Evolutionary conservation across 2,329 filamentous ascomycete genomes (phyloP).

Genomic region (Allantophomopsis cytisporea): DNA sequence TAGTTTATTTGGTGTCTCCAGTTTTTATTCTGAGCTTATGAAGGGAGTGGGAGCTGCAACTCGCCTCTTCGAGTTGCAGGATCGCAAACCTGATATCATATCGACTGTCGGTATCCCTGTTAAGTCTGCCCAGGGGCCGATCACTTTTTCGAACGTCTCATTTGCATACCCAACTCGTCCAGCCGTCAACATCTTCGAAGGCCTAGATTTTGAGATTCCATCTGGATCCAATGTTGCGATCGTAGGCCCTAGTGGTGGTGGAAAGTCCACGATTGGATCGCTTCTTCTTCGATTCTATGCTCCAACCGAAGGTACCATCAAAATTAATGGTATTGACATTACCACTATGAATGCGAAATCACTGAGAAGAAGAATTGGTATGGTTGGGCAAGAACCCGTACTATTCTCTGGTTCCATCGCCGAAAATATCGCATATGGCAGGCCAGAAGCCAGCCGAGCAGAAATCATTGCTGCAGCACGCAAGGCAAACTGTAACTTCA

Average conservation of each 20-base stretch:
- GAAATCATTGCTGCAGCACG: slow-evolving; percentile 81
- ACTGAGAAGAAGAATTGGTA: slow-evolving; percentile 78
- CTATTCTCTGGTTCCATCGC: slow-evolving; percentile 77
- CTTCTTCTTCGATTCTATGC: slow-evolving; percentile 85
- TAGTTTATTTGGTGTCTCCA: slow-evolving; percentile 84
- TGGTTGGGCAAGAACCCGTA: slow-evolving; percentile 92
- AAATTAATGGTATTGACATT: slow-evolving; percentile 76
- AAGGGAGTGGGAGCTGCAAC: slow-evolving; percentile 97
- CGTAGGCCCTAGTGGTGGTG: slow-evolving; percentile 88
- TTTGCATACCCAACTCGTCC: slow-evolving; percentile 93
- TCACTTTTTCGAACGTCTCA: slow-evolving; percentile 71
- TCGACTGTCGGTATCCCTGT: slow-evolving; percentile 73
- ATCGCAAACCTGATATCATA: slow-evolving; percentile 75
- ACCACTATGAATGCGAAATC: slow-evolving; percentile 85
- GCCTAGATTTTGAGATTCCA: slow-evolving; percentile 80
- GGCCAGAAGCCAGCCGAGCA: slow-evolving; percentile 59
- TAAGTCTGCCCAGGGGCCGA: slow-evolving; percentile 72
- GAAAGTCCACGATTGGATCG: slow-evolving; percentile 93
- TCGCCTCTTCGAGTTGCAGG: slow-evolving; percentile 88
- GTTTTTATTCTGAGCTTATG: slow-evolving; percentile 98
- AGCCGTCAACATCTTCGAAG: slow-evolving; percentile 81
- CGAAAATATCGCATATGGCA: slow-evolving; percentile 86
- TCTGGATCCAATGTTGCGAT: slow-evolving; percentile 92
- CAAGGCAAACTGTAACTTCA: slow-evolving; percentile 92
- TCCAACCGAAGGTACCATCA: slow-evolving; percentile 63